A percentile compares a stretch with the other conserved stretches of the same genome.
These are phyloP conservation scores for Ophiosphaerella korrae DNA, from an alignment of 2,329 filamentous ascomycete genomes.

Conservation along the genomic window DNA sequence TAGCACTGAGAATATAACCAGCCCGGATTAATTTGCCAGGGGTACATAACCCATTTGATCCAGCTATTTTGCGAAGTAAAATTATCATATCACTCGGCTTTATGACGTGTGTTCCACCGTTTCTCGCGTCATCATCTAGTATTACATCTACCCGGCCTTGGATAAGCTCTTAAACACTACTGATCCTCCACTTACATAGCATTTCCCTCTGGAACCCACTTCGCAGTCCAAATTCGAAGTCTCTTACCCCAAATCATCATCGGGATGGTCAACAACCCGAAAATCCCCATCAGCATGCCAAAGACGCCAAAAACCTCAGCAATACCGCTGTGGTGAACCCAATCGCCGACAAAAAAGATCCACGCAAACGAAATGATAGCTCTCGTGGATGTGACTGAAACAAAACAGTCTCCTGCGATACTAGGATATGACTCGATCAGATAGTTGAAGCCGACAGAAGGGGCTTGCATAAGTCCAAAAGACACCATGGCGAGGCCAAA, in stretches of 20 bases:
- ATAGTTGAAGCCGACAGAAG: slow-evolving; percentile 52
- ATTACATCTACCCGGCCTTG: no score
- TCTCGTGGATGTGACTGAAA: slow-evolving; percentile 57
- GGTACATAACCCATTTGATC: no score
- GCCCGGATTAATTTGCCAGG: no score
- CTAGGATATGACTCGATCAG: slow-evolving; percentile 58
- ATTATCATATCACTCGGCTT: no score
- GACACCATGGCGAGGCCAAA: slow-evolving; percentile 49
- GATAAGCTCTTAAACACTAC: no score
- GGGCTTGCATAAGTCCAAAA: slow-evolving; percentile 50
- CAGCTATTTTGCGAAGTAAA: no score
- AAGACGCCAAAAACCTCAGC: slow-evolving; percentile 60
- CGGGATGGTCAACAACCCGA: slow-evolving; percentile 48
- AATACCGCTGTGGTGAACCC: slow-evolving; percentile 52
- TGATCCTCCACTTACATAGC: slow-evolving; percentile 7
- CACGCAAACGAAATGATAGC: slow-evolving; percentile 59
- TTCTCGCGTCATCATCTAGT: no score
- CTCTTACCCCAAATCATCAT: slow-evolving; percentile 49
- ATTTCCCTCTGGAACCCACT: slow-evolving; percentile 31
- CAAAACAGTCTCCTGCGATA: slow-evolving; percentile 59
- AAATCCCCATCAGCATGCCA: slow-evolving; percentile 58
- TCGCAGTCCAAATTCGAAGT: slow-evolving; percentile 48
- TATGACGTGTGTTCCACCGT: no score
- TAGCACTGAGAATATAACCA: no score
- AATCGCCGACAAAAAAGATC: slow-evolving; percentile 60